Evolutionary conservation across 441 rosid genomes (phyloP).

Genomic region (Syzygium malaccense): DNA sequence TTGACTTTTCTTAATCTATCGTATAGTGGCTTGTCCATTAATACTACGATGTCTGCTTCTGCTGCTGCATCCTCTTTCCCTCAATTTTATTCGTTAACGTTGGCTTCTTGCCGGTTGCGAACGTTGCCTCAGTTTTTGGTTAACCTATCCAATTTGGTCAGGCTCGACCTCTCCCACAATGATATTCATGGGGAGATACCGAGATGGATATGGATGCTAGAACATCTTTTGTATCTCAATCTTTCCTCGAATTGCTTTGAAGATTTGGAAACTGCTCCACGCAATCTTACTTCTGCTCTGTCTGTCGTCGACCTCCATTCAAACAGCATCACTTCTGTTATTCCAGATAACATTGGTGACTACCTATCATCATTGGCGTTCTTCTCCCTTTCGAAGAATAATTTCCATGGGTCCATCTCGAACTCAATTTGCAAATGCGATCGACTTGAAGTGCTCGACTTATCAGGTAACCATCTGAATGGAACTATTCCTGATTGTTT

Average conservation of each 20-base stretch:
- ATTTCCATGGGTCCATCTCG: constrained; percentile 10
- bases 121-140: background rate
- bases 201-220: background rate
- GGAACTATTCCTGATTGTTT: constrained; percentile 20
- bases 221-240: background rate
- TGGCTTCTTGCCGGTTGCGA: accelerated
- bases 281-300: accelerated
- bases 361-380: background rate
- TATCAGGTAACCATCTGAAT: constrained; percentile 11
- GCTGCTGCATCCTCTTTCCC: background rate
- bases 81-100: accelerated
- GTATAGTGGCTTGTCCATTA: background rate
- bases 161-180: background rate
- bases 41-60: accelerated
- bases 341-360: no score
- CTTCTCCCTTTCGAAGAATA: constrained; percentile 17
- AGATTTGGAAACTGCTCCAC: accelerated
- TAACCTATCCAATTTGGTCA: accelerated
- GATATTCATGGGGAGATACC: background rate
- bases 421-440: constrained; percentile 3
- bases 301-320: accelerated
- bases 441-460: constrained; percentile 9
- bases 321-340: no score
- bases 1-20: background rate
- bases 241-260: background rate